These are phyloP conservation scores for Zelopaecilomyces penicillatus DNA, from an alignment of 2,329 filamentous ascomycete genomes.

Conservation along the genomic window DNA sequence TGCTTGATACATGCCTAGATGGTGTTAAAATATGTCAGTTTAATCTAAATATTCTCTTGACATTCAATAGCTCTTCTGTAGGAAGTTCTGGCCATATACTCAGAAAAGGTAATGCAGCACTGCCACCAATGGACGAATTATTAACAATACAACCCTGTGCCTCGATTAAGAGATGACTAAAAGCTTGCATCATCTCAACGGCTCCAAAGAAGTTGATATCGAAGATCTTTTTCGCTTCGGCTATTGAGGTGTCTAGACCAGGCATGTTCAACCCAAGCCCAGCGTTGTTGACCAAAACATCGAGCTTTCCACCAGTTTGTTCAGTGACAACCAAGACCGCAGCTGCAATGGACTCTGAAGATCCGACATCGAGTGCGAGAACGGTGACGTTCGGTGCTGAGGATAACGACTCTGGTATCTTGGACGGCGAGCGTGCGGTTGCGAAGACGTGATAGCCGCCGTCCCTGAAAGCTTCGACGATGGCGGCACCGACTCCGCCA, in stretches of 20 bases:
- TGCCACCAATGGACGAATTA: conserved; percentile 1
- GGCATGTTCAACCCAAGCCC: conserved; percentile 14
- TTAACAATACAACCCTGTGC: conserved; percentile 19
- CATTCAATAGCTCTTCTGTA: too few species aligned
- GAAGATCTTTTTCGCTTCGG: conserved; percentile 9
- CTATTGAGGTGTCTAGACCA: conserved; percentile 16
- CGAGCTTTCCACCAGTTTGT: conserved; percentile 15
- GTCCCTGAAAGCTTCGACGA: conserved; percentile 21
- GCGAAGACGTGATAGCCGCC: conserved; percentile 22
- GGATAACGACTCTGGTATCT: conserved; percentile 11
- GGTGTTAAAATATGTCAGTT: too few species aligned
- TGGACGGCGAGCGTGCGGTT: conserved; percentile 19
- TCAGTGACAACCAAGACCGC: conserved; percentile 10
- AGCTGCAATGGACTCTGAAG: conserved; percentile 13
- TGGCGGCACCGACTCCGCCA: conserved; percentile 21
- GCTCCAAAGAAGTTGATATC: conserved; percentile 33
- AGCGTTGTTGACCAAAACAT: conserved; percentile 23
- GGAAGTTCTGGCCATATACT: too few species aligned
- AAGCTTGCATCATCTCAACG: conserved; percentile 29
- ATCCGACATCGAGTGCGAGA: conserved; percentile 17
- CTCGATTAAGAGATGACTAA: conserved; percentile 21
- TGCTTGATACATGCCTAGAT: conserved; percentile 15
- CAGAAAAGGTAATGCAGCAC: background rate
- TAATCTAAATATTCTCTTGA: background rate
- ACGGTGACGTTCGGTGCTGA: conserved; percentile 13